Evolutionary conservation across 73 alveolate species (phyloP), one percentile per base, ranked within the genome.

Genomic region (Strombidium stylifer): DNA sequence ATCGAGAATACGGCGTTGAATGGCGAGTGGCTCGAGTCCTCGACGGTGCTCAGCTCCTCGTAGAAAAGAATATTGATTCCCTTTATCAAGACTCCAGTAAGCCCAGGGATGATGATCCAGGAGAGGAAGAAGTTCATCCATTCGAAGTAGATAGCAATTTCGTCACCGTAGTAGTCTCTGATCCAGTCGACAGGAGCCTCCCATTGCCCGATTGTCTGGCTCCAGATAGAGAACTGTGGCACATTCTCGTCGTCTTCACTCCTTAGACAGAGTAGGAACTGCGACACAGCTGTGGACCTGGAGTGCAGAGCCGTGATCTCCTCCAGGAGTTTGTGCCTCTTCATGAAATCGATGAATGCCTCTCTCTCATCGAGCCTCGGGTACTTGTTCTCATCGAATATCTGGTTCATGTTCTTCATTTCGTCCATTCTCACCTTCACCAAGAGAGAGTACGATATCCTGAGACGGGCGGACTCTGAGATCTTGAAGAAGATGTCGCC

Each of bases 81-180:
- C 12, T 21, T 41, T 7, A 46, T 31, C 2, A 36, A 1, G 15
- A 74, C 18, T 11, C 69, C 61, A 4, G 51, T 28, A 1, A 26
- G 47, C 12, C 73, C 81, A 14, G 90, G 90, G 15, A 68, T 57
- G 12, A 34, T 32, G 21, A 78, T 48, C 90, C 90, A 78, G 11
- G 23, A 44, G 3, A 62, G 42, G 36, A 64, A 21, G 62, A 36
- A 73, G 24, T 78, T 58, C 74, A 83, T 69, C 90, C 94, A 87
- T 28, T 57, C 61, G 61, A 82, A 87, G 53, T 87, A 87, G n/a
- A 87, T 60, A 16, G 96, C 96, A 47, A 87, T 80, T 59, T 81
- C 76, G 65, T 87, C 96, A 0, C 96, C 96, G 68, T 87, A 87
- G 70, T 87, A 87, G 50, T 76, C 92, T 60, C 93, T 47, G 20